Percentiles rank a stretch among this genome's conserved stretches.
These are phyloP conservation scores for Aspergillus tubingensis DNA, from an alignment of 2,329 filamentous ascomycete species.

Conservation along the genomic window DNA sequence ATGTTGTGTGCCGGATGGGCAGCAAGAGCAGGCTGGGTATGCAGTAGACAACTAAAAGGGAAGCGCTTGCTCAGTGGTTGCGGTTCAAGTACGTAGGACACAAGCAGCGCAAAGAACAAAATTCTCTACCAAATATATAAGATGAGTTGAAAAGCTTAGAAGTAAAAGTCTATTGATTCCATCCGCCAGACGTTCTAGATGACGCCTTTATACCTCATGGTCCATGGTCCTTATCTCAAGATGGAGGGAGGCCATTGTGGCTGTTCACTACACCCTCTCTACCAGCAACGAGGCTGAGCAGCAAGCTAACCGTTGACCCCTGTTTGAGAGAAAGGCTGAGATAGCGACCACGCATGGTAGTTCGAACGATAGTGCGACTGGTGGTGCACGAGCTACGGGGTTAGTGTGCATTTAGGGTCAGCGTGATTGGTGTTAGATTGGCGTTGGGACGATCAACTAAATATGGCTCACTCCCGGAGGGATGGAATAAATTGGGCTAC, in stretches of 20 bases:
- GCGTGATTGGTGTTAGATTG: background rate
- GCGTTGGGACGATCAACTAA: background rate
- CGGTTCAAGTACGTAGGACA: background rate
- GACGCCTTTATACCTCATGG: background rate
- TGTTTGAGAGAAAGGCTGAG: background rate
- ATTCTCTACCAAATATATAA: background rate
- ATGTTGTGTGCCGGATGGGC: too few species aligned
- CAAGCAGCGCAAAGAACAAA: background rate
- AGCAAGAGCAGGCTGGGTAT: background rate
- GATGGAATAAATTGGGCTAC: too few species aligned
- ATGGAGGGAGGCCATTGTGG: background rate
- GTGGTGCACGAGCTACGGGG: too few species aligned
- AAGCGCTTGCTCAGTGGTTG: background rate
- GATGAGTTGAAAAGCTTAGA: background rate
- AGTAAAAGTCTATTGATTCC: background rate
- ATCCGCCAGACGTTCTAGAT: background rate
- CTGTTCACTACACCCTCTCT: background rate
- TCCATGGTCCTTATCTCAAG: background rate
- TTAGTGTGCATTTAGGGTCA: background rate
- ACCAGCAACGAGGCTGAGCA: background rate
- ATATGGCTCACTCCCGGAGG: too few species aligned
- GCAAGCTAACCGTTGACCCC: background rate
- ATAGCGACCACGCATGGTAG: background rate
- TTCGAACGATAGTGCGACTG: too few species aligned
- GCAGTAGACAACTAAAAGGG: background rate